Percentiles rank a stretch among this genome's conserved stretches.
These are phyloP conservation scores for Flaveria brownii DNA, from an alignment of 129 eudicot genomes.

Conservation along the genomic window DNA sequence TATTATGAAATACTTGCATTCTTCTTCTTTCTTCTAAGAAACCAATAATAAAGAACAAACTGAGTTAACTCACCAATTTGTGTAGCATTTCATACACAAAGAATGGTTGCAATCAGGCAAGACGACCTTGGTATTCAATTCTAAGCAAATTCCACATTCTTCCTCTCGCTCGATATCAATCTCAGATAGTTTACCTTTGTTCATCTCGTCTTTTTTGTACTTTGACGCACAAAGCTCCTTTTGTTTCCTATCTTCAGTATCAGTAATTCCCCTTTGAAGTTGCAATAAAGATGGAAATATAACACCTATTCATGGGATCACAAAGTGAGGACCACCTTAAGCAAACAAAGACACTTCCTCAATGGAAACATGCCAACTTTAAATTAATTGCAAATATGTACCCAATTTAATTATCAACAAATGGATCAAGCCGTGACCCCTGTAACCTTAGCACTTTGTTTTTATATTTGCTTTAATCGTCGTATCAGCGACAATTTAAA, in stretches of 20 bases:
- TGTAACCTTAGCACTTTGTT: background rate
- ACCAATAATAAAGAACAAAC: background rate
- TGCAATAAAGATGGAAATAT: conserved; percentile 83
- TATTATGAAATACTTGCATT: too few species aligned
- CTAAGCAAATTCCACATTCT: conserved; percentile 90
- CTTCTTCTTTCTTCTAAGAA: too few species aligned
- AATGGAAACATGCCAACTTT: background rate
- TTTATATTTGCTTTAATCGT: background rate
- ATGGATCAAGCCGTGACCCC: background rate
- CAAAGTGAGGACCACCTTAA: conserved; percentile 22
- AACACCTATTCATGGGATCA: conserved; percentile 43
- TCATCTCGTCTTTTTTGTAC: conserved; percentile 53
- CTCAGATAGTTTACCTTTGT: conserved; percentile 70
- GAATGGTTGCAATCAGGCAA: conserved; percentile 73
- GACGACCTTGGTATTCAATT: conserved; percentile 65
- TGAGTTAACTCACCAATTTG: conserved; percentile 59
- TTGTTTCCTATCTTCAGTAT: conserved; percentile 75
- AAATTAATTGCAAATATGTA: background rate
- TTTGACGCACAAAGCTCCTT: conserved; percentile 64
- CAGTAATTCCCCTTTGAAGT: conserved; percentile 78
- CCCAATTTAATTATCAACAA: background rate
- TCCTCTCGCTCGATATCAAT: conserved; percentile 82
- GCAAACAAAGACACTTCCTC: background rate
- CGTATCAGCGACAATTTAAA: too few species aligned
- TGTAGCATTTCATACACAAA: conserved; percentile 76